Evolutionary conservation across 1,284 basidiomycete species (phyloP), one percentile per base, ranked within the genome.

Genomic region (Baeospora myosura): DNA sequence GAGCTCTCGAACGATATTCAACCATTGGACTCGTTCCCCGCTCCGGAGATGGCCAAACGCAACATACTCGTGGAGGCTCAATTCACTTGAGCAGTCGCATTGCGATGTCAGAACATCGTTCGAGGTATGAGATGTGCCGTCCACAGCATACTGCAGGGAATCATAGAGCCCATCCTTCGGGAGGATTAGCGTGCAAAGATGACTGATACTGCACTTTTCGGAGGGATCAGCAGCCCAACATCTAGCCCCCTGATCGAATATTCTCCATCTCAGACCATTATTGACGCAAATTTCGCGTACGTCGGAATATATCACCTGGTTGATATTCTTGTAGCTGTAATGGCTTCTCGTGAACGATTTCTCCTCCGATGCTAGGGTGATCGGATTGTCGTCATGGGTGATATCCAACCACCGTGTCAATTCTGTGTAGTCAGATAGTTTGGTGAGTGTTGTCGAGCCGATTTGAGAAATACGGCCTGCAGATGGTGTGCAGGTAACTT

Each of bases 51-150:
- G 54, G 0, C 64, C 64, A 43, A 70, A 74, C 0, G 66, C 58
- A 5, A 64, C 51, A 30, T 60, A 68, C 43, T 76, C 72, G 24
- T 74, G 70, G 3, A 69, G 48, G 4, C 47, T 57, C 2, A 75
- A 46, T 1, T 63, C 55, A 1, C 42, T 38, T 2, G 62, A 60
- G 28, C 68, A 71, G 3, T 61, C 48, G 0, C 49, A 50, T 46
- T 76, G 74, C 4, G 54, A 47, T 3, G 69, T 66, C 6, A 77
- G 44, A 18, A 68, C 54, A n/a, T 56, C 47, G 25, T 76, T 76
- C 0, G 68, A 57, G 0, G 64, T 61, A 40, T 74, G 67, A 3
- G 41, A 47, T 0, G 68, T 71, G 0, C 43, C 30, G 5, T 52
- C 40, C 2, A 76, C 42, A 6, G 65, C 58, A 48, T 55, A 60